phyloP scores from a whole-genome alignment of 1,139 yeast species.

The Barnettozyma hawaiiensis region DNA sequence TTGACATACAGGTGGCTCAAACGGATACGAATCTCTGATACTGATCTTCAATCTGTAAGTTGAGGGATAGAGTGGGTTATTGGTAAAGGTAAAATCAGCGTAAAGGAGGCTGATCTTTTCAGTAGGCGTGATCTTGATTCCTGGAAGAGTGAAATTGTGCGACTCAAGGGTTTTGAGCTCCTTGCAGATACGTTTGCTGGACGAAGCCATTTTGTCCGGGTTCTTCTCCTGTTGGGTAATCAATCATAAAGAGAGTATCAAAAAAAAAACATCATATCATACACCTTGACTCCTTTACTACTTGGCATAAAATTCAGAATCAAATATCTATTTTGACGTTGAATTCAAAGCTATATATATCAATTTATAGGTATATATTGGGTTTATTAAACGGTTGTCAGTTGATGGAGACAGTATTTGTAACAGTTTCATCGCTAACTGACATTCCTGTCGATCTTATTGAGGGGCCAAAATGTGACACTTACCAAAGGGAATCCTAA shows the following conservation, averaged over 20 bases:
- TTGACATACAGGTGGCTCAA: conserved; percentile 55
- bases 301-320: no score
- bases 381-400: no score
- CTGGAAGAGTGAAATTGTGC: conserved; percentile 6
- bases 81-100: conserved; percentile 18
- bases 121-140: conserved; percentile 13
- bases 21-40: conserved; percentile 50
- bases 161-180: conserved; percentile 1
- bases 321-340: no score
- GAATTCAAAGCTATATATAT: no score
- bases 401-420: no score
- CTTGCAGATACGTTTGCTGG: not conserved
- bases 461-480: no score
- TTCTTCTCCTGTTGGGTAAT: not conserved
- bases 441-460: no score
- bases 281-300: no score
- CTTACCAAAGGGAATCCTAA: no score
- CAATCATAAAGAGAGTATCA: not conserved
- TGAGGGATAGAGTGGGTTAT: conserved; percentile 29
- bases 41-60: conserved; percentile 37
- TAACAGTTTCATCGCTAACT: no score
- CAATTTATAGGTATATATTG: no score
- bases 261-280: no score
- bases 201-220: not conserved
- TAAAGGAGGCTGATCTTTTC: conserved; percentile 18